Percentiles rank a stretch among this genome's conserved stretches.
These are phyloP conservation scores for Erysimum pusillum DNA, from an alignment of 441 rosid species.

Conservation along the genomic window DNA sequence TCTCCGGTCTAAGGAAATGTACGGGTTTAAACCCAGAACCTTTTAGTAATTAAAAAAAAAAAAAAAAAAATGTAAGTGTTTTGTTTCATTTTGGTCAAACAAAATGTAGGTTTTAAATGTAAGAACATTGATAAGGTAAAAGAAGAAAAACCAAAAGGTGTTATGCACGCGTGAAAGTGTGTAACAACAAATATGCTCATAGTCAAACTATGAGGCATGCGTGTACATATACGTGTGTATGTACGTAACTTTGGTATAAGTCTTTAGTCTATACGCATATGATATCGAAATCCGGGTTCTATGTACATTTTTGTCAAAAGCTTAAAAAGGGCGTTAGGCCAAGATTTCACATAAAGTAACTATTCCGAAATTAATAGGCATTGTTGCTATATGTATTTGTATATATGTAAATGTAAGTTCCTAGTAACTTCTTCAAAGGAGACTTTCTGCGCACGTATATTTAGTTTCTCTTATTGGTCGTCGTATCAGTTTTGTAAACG, in stretches of 20 bases:
- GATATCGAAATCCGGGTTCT: conserved; percentile 25
- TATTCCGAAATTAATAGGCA: not conserved
- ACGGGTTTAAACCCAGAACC: too few species aligned
- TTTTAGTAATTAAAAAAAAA: too few species aligned
- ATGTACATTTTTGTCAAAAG: conserved; percentile 42
- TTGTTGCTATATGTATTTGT: not conserved
- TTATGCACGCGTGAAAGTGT: conserved; percentile 15
- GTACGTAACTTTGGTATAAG: conserved; percentile 17
- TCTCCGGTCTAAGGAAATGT: too few species aligned
- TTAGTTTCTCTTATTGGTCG: conserved; percentile 14
- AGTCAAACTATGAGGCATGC: conserved; percentile 35
- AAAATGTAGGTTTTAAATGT: not conserved
- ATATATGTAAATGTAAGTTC: conserved; percentile 32
- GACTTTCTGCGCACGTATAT: conserved; percentile 10
- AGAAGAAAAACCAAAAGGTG: not conserved
- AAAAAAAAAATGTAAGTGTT: too few species aligned
- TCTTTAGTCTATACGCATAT: conserved; percentile 18
- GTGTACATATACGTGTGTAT: conserved; percentile 16
- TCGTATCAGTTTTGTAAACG: conserved; percentile 14
- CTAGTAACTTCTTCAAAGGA: conserved; percentile 22
- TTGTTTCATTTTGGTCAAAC: too few species aligned
- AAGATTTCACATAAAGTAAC: conserved; percentile 29
- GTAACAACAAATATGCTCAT: not conserved
- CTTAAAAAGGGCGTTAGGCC: conserved; percentile 22
- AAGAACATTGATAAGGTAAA: not conserved